A percentile compares a stretch with the other conserved stretches of the same genome.
These are phyloP conservation scores for Rhodofomes roseus DNA, from an alignment of 1,284 basidiomycete species.

Conservation along the genomic window DNA sequence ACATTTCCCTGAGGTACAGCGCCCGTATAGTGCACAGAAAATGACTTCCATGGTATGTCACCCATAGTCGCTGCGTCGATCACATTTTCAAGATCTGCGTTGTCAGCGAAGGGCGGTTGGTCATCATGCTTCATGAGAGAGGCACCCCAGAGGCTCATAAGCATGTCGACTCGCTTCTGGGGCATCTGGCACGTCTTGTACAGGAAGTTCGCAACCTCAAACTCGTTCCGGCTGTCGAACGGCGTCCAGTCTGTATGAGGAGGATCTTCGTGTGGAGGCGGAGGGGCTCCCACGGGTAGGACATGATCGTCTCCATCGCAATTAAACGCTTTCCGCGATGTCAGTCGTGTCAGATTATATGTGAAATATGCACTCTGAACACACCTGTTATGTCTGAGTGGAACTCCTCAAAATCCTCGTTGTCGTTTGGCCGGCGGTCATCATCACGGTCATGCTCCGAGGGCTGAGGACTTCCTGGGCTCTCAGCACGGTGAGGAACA, in stretches of 20 bases:
- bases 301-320: too few relatives aligned
- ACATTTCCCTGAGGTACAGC: neutral
- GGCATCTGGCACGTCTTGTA: conserved; percentile 9
- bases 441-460: too few relatives aligned
- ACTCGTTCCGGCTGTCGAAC: conserved; percentile 5
- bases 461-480: too few relatives aligned
- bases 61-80: conserved; percentile 11
- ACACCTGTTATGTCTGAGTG: too few relatives aligned
- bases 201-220: conserved; percentile 14
- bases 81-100: neutral
- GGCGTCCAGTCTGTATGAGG: neutral
- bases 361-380: too few relatives aligned
- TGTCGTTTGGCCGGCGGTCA: too few relatives aligned
- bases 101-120: conserved; percentile 6
- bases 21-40: conserved; percentile 5
- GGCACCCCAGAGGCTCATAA: conserved; percentile 11
- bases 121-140: neutral
- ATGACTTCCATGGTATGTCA: conserved; percentile 10
- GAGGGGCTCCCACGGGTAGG: too few relatives aligned
- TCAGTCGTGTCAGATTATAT: too few relatives aligned
- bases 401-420: too few relatives aligned
- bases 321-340: too few relatives aligned
- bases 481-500: too few relatives aligned
- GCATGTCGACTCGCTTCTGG: conserved; percentile 2
- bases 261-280: too few relatives aligned